Evolutionary conservation across 805 yeast genomes (phyloP), one percentile per base, ranked within the genome.

Genomic region (Kodamaea kakaduensis): DNA sequence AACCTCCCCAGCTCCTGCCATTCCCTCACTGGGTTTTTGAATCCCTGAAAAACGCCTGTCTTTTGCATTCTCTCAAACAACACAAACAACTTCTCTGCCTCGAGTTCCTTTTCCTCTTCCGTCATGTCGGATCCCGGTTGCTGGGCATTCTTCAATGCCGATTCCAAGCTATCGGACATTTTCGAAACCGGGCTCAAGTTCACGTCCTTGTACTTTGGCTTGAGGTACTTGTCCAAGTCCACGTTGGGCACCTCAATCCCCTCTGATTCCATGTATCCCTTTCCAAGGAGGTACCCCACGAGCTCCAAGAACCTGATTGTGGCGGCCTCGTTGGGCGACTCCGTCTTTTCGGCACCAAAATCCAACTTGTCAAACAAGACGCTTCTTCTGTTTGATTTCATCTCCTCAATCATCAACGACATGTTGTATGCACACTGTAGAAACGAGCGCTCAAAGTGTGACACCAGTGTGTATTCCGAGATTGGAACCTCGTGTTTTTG

Each of bases 81-180:
- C 4, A 53, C 58, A 46, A 64, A 68, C 38, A 69, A 42, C 40
- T 65, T 56, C 35, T 69, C 74, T 3, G 73, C 73, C 41, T 69
- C 73, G 6, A 44, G 45, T 42, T 61, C 68, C 45, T 69, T 67
- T 37, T 69, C 73, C 32, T 62, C 70, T 6, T 56, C 57, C 1
- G 69, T 57, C 59, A 67, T 55, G 2, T 51, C 57, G 17, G 5
- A 5, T 4, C 14, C 17, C 16, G 16, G 7, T 6, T 25, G 17
- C 17, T 26, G 29, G 12, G 19, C 19, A 5, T n/a, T 5, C 29
- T 15, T 12, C 20, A 17, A 24, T 10, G 23, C 15, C 12, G 35
- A 26, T 32, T 13, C 23, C 16, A 31, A 14, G 17, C 32, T 29
- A 17, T 23, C 22, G 17, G 21, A 26, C 12, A 33, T 18, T 20